Base-by-base conservation (phyloP, 2,329 filamentous ascomycete species). In the Drechslerella coelobrocha region DNA sequence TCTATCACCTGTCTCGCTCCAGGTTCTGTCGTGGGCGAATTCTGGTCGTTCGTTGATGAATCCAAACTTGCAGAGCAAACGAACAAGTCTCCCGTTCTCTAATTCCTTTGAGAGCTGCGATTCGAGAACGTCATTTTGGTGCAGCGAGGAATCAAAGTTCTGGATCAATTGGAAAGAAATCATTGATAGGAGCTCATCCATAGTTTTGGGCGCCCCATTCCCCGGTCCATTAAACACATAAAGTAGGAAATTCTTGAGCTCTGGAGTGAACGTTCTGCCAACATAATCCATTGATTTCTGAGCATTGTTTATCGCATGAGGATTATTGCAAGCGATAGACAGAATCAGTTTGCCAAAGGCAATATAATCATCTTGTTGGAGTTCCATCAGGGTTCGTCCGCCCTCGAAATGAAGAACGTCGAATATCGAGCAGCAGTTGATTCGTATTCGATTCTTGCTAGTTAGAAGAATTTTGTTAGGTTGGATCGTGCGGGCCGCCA, bases 1-100 rank as follows among this genome's bases (percentile, higher is more conserved):
- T 26, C 92, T 86, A 76, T 96, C 91, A 24, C 93, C 93, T 51
- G 90, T 94, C 78, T 97, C 93, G 2, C 91, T 90, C 93, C 94
- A 99, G 52, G 85, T 83, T 0, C 84, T 81, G 72, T 92, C 89
- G 41, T 87, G 86, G 57, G 91, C 89, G 72, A 89, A 89, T 77
- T 97, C 93, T 0, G 89, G 90, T 9, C 94, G 87, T 79, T 99
- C 94, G 76, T 94, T 94, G 77, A 99, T 87, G 65, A 90, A 85
- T 71, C 90, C 91, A 43, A 99, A 82, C 78, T 99, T 99, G 76
- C 92, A 83, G 66, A 90, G 80, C 10, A 96, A 82, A 14, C 94
- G 89, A 26, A 91, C 89, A 0, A 95, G 80, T 10, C 94, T 87
- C 8, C 89, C 92, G 75, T 97, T 97, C 78, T 97, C 94, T 4